These are phyloP conservation scores for Lactarius psammicola DNA, from an alignment of 768 basidiomycete genomes.

Conservation along the genomic window DNA sequence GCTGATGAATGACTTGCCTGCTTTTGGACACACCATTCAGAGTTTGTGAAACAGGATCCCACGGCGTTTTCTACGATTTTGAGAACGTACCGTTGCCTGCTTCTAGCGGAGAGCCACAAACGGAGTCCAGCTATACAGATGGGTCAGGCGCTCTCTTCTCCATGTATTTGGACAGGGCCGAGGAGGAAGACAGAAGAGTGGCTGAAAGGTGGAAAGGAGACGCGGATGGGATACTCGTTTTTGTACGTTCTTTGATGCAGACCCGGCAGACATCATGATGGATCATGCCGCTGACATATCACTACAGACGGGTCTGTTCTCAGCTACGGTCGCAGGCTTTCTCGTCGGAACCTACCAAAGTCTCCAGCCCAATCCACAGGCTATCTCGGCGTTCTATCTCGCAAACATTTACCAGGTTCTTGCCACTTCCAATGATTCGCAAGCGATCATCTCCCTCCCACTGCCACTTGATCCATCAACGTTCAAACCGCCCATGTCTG, in stretches of 20 bases:
- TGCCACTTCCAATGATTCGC: not conserved
- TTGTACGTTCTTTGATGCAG: slow-evolving; percentile 10
- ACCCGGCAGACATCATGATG: not conserved
- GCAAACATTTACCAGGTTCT: slow-evolving; percentile 15
- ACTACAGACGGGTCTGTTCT: slow-evolving; percentile 24
- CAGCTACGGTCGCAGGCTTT: slow-evolving; percentile 24
- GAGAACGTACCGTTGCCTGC: slow-evolving; percentile 5
- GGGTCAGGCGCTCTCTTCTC: slow-evolving; percentile 17
- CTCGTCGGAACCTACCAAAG: slow-evolving; percentile 12
- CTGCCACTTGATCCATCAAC: slow-evolving; percentile 9
- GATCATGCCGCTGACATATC: not conserved
- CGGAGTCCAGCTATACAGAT: not conserved
- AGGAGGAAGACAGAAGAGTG: slow-evolving; percentile 16
- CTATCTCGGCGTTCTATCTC: slow-evolving; percentile 6
- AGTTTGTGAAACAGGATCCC: not conserved
- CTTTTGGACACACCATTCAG: not conserved
- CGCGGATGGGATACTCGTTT: slow-evolving; percentile 24
- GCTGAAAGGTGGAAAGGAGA: slow-evolving; percentile 25
- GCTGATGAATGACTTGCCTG: not conserved
- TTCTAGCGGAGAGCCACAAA: not conserved
- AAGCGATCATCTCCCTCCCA: not conserved
- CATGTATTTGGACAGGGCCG: slow-evolving; percentile 21
- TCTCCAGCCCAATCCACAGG: slow-evolving; percentile 11
- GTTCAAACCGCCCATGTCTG: slow-evolving; percentile 32
- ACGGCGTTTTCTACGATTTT: slow-evolving; percentile 9